phyloP scores from a whole-genome alignment of 768 basidiomycete species.

The Coprinopsis cinerea region DNA sequence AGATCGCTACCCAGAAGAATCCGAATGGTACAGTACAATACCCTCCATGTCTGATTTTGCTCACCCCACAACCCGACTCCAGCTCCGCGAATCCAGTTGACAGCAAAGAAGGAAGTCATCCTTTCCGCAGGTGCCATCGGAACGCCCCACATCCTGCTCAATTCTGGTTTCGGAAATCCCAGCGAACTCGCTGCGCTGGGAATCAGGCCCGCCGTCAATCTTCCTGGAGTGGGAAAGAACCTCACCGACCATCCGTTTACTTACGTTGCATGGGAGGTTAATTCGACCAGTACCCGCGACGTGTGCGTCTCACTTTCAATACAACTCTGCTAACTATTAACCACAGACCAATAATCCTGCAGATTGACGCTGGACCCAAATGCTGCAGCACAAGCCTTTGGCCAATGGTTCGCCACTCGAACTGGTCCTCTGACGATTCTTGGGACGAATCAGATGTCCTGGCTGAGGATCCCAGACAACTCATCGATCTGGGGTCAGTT shows the following conservation, averaged over 20 bases:
- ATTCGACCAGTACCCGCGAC: constrained; percentile 15
- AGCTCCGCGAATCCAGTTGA: constrained; percentile 9
- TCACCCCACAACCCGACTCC: background rate
- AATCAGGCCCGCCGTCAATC: constrained; percentile 18
- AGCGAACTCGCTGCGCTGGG: constrained; percentile 16
- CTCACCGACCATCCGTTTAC: constrained; percentile 23
- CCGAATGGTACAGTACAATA: background rate
- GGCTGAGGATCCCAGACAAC: constrained; percentile 18
- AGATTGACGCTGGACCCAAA: constrained; percentile 2
- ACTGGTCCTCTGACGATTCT: constrained; percentile 18
- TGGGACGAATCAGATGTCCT: constrained; percentile 17
- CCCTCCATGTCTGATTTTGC: background rate
- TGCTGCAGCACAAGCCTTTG: constrained; percentile 7
- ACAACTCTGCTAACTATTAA: constrained; percentile 9
- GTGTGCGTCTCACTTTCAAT: constrained; percentile 5
- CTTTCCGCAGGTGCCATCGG: constrained; percentile 32
- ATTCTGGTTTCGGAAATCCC: constrained; percentile 29
- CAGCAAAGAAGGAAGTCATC: constrained; percentile 48
- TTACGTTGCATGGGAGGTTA: constrained; percentile 20
- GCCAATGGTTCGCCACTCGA: constrained; percentile 14
- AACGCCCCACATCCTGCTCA: constrained; percentile 26
- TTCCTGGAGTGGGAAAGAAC: constrained; percentile 26
- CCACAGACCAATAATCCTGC: constrained; percentile 2
- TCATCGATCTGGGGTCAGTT: constrained; percentile 16
- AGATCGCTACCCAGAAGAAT: background rate